A percentile compares a stretch with the other conserved stretches of the same genome.
Conservation (phyloP, 139 green algal species). For the Closterium sp. region DNA sequence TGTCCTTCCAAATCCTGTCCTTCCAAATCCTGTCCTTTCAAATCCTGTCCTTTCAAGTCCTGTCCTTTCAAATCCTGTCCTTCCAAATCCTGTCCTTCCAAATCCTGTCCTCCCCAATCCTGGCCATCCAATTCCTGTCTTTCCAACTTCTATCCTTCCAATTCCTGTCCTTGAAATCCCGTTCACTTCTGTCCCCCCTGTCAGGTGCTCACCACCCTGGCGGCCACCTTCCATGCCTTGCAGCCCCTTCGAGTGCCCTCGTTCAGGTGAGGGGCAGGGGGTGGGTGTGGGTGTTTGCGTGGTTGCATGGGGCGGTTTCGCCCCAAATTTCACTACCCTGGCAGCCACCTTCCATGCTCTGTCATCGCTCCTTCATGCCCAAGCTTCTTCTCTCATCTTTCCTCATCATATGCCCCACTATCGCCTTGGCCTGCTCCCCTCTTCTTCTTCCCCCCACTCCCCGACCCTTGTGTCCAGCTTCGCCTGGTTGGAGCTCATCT, state of each 20-base stretch:
- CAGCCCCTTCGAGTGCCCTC: constrained; percentile 84
- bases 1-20: no score
- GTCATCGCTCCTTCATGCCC: constrained; percentile 88
- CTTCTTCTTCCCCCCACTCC: no score
- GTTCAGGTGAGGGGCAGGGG: constrained; percentile 72
- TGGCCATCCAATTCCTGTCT: no score
- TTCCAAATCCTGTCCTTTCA: no score
- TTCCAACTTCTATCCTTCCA: no score
- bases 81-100: no score
- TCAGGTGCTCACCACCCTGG: constrained; percentile 44
- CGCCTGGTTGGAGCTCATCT: constrained; percentile 91
- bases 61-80: no score
- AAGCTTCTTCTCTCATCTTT: constrained; percentile 71
- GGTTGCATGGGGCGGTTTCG: not conserved
- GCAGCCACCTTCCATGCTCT: no score
- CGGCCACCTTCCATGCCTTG: constrained; percentile 60
- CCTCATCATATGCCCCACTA: no score
- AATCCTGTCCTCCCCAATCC: no score
- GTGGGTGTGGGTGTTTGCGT: not conserved
- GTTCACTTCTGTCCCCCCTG: not conserved
- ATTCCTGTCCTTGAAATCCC: not conserved
- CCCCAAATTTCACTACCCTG: no score
- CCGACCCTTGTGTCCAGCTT: constrained; percentile 61
- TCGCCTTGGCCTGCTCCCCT: no score
- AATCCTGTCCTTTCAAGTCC: not conserved